Conservation (phyloP, 208 protist genomes). For the Wallacemonas rigidus region DNA sequence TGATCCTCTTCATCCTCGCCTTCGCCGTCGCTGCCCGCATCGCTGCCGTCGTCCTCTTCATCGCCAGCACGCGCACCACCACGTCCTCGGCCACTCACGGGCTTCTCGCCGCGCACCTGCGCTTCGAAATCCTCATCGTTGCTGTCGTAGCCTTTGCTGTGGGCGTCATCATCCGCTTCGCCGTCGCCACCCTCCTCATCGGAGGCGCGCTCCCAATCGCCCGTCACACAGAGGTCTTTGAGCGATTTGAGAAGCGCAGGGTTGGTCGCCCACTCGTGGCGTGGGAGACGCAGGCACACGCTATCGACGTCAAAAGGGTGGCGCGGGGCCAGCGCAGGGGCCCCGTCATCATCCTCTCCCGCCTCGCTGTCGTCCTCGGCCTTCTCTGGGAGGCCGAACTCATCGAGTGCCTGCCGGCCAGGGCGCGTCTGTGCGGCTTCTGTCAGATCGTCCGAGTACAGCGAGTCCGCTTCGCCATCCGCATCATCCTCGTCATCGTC, state of each 20-base stretch:
- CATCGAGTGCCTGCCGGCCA: conserved; percentile 17
- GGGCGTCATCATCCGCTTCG: conserved; percentile 28
- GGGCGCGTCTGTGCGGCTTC: conserved; percentile 19
- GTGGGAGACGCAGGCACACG: conserved; percentile 47
- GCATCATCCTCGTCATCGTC: conserved; percentile 49
- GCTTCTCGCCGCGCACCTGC: conserved; percentile 62
- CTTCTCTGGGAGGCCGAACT: conserved; percentile 31
- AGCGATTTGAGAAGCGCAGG: conserved; percentile 55
- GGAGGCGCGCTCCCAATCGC: conserved; percentile 75
- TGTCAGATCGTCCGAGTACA: conserved; percentile 22
- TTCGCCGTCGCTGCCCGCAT: conserved; percentile 56
- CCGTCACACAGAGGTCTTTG: conserved; percentile 96
- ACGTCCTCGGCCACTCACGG: conserved; percentile 20
- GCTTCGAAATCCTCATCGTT: conserved; percentile 87
- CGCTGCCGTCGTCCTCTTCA: conserved; percentile 28
- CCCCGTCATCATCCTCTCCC: conserved; percentile 47
- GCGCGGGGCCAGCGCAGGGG: conserved; percentile 52
- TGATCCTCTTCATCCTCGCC: conserved; percentile 44
- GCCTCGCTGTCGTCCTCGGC: conserved; percentile 24
- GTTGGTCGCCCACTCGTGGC: conserved; percentile 61
- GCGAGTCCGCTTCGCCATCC: conserved; percentile 26
- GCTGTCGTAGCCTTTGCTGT: conserved; percentile 84
- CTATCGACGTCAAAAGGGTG: conserved; percentile 62
- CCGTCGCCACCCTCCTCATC: conserved; percentile 56
- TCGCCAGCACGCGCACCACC: conserved; percentile 17